phyloP scores from a whole-genome alignment of 371 early-diverging fungal genomes.

The Ecytonucleospora hepatopenaei region DNA sequence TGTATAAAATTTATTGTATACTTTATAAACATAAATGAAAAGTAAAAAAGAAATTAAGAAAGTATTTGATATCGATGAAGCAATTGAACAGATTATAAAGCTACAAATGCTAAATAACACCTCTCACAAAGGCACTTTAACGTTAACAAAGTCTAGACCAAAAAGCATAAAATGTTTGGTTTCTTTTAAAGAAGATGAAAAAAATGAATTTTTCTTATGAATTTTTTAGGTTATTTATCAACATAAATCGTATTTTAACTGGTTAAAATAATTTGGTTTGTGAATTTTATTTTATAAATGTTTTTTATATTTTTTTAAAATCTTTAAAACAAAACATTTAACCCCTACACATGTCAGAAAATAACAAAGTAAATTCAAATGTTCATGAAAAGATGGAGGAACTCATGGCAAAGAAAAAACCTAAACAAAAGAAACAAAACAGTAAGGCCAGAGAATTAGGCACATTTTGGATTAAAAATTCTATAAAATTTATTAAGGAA shows the following conservation, averaged over 20 bases:
- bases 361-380: not conserved
- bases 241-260: not conserved
- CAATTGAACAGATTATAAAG: not conserved
- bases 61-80: not conserved
- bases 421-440: not conserved
- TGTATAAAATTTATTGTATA: too few relatives aligned
- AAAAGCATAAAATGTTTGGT: not conserved
- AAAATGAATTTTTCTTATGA: not conserved
- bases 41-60: too few relatives aligned
- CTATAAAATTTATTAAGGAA: conserved; percentile 41
- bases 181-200: not conserved
- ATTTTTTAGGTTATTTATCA: not conserved
- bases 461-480: not conserved
- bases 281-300: not conserved
- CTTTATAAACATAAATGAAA: too few relatives aligned
- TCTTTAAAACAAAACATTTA: not conserved
- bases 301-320: not conserved
- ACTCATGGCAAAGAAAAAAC: not conserved
- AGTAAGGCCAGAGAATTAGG: conserved; percentile 7
- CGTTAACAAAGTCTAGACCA: not conserved
- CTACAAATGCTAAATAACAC: not conserved
- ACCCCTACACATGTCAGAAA: not conserved
- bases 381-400: not conserved
- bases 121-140: not conserved
- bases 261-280: not conserved